These are phyloP conservation scores for Jackrogersella multiformis DNA, from an alignment of 495 filamentous ascomycete genomes.

Conservation along the genomic window DNA sequence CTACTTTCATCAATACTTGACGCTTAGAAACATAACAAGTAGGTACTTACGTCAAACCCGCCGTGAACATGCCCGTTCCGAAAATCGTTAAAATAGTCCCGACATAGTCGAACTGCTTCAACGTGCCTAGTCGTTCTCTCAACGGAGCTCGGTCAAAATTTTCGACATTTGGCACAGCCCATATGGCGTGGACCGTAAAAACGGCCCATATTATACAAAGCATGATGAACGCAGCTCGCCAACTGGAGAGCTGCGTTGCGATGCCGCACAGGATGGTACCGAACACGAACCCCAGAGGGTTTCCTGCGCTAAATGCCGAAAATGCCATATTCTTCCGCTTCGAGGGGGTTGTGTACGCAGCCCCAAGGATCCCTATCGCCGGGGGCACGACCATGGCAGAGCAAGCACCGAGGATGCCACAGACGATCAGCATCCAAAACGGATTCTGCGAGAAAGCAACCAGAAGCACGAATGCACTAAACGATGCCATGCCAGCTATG, in stretches of 20 bases:
- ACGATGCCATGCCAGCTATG: slow-evolving; percentile 68
- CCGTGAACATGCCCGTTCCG: slow-evolving; percentile 72
- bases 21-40: not conserved
- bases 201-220: slow-evolving; percentile 69
- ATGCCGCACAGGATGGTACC: slow-evolving; percentile 72
- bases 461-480: slow-evolving; percentile 63
- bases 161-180: slow-evolving; percentile 69
- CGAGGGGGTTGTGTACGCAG: slow-evolving; percentile 67
- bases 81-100: slow-evolving; percentile 69
- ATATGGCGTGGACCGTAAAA: slow-evolving; percentile 66
- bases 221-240: slow-evolving; percentile 70
- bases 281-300: slow-evolving; percentile 75
- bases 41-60: slow-evolving; percentile 67
- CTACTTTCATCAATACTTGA: slow-evolving; percentile 36
- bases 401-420: slow-evolving; percentile 69
- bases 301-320: slow-evolving; percentile 75
- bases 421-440: slow-evolving; percentile 71
- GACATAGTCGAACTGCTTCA: slow-evolving; percentile 69
- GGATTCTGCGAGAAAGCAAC: slow-evolving; percentile 70
- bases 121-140: slow-evolving; percentile 47
- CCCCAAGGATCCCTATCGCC: slow-evolving; percentile 72
- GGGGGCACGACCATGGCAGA: slow-evolving; percentile 72
- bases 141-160: slow-evolving; percentile 58
- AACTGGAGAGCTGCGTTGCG: slow-evolving; percentile 67
- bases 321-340: slow-evolving; percentile 76